These are phyloP conservation scores for Blastobotrys americana DNA, from an alignment of 805 yeast species.

Conservation along the genomic window DNA sequence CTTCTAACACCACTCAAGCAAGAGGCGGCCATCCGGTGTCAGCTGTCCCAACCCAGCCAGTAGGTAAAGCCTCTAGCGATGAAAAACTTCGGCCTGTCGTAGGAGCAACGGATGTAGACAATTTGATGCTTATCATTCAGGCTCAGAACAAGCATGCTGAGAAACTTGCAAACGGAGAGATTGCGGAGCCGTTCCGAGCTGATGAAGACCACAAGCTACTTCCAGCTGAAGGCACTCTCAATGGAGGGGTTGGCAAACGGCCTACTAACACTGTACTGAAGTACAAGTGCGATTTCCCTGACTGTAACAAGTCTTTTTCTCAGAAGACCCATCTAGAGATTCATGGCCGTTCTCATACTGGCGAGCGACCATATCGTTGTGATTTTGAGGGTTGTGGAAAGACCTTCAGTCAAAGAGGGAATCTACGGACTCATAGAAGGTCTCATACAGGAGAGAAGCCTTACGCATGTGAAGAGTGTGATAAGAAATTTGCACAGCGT, in stretches of 20 bases:
- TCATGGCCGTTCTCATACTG: slow-evolving; percentile 81
- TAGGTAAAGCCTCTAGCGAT: not conserved
- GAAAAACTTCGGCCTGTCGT: slow-evolving; percentile 43
- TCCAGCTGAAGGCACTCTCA: slow-evolving; percentile 56
- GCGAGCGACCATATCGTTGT: slow-evolving; percentile 78
- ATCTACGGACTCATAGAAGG: slow-evolving; percentile 74
- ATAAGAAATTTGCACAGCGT: slow-evolving; percentile 73
- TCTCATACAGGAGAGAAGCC: slow-evolving; percentile 93
- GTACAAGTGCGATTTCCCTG: slow-evolving; percentile 29
- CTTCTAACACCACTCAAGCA: not conserved
- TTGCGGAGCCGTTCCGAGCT: slow-evolving; percentile 38
- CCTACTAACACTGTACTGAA: slow-evolving; percentile 38
- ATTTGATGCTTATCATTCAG: slow-evolving; percentile 82
- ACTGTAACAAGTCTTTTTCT: slow-evolving; percentile 72
- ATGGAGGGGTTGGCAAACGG: slow-evolving; percentile 72
- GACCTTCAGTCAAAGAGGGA: slow-evolving; percentile 85
- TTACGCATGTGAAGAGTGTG: slow-evolving; percentile 69
- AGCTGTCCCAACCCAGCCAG: not conserved
- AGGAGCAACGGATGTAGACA: slow-evolving; percentile 88
- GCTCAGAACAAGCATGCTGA: slow-evolving; percentile 64
- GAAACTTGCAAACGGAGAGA: slow-evolving; percentile 64
- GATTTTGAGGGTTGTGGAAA: slow-evolving; percentile 58
- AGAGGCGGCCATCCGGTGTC: not conserved
- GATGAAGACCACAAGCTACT: slow-evolving; percentile 15
- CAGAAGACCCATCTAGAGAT: slow-evolving; percentile 91